These are phyloP conservation scores for Trichocladium uniseriatum DNA, from an alignment of 495 filamentous ascomycete genomes.

Conservation along the genomic window DNA sequence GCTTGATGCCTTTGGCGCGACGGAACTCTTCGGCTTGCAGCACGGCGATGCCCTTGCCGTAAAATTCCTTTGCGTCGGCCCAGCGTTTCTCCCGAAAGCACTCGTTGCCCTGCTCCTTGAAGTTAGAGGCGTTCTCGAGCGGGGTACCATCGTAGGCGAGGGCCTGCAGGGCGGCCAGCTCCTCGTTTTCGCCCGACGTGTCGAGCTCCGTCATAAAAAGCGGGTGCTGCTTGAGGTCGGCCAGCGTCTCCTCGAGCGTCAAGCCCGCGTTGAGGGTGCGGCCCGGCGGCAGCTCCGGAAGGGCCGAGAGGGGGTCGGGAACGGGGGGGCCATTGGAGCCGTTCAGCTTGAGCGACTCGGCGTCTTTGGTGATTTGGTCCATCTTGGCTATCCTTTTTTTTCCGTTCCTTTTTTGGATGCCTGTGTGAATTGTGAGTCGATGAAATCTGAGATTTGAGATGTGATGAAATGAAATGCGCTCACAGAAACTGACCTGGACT, in stretches of 20 bases:
- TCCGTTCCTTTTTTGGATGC: no score
- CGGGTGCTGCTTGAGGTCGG: slow-evolving; percentile 70
- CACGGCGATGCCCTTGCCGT: slow-evolving; percentile 68
- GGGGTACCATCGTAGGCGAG: slow-evolving; percentile 87
- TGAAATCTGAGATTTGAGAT: background rate
- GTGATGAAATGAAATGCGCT: no score
- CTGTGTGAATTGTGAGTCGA: background rate
- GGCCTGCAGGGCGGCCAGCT: slow-evolving; percentile 78
- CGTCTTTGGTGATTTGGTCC: slow-evolving; percentile 10
- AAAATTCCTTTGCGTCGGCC: slow-evolving; percentile 83
- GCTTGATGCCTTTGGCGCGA: slow-evolving; percentile 17
- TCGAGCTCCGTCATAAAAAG: slow-evolving; percentile 93
- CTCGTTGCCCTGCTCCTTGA: slow-evolving; percentile 87
- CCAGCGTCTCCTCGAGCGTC: slow-evolving; percentile 59
- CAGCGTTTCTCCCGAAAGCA: slow-evolving; percentile 63
- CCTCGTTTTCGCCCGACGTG: slow-evolving; percentile 50
- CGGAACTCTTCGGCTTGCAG: slow-evolving; percentile 50
- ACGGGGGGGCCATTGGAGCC: slow-evolving; percentile 16
- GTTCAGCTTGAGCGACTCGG: slow-evolving; percentile 7
- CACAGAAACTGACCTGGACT: no score
- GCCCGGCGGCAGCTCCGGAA: slow-evolving; percentile 46
- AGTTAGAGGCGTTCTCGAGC: slow-evolving; percentile 65
- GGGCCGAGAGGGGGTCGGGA: slow-evolving; percentile 15
- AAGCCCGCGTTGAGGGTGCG: slow-evolving; percentile 48
- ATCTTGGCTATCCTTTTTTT: slow-evolving; percentile 1